These are phyloP conservation scores for Curvularia verruculosa DNA, from an alignment of 2,329 filamentous ascomycete genomes.

Conservation along the genomic window DNA sequence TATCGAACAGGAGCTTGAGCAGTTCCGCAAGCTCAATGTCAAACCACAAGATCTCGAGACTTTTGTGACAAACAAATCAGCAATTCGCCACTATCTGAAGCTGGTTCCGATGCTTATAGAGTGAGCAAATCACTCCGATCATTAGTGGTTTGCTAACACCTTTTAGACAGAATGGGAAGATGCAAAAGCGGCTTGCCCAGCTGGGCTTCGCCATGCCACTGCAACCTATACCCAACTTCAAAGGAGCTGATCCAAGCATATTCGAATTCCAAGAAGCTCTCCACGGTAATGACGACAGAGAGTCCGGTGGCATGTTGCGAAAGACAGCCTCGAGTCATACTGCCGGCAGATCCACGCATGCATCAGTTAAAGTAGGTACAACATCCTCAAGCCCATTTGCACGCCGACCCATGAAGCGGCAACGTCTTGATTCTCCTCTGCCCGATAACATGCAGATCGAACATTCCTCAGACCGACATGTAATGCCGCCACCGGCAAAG, in stretches of 20 bases:
- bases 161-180: slow-evolving; percentile 37
- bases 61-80: slow-evolving; percentile 30
- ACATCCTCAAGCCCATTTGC: slow-evolving; percentile 17
- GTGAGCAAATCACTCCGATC: slow-evolving; percentile 19
- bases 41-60: slow-evolving; percentile 28
- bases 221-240: slow-evolving; percentile 36
- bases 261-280: slow-evolving; percentile 20
- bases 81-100: slow-evolving; percentile 37
- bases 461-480: slow-evolving; percentile 34
- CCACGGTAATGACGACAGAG: neutral
- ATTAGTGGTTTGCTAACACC: slow-evolving; percentile 17
- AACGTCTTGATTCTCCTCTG: slow-evolving; percentile 40
- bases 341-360: slow-evolving; percentile 28
- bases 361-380: slow-evolving; percentile 13
- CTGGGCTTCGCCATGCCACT: slow-evolving; percentile 38
- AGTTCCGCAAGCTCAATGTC: slow-evolving; percentile 22
- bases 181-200: slow-evolving; percentile 36
- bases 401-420: slow-evolving; percentile 38
- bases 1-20: slow-evolving; percentile 28
- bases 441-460: slow-evolving; percentile 25
- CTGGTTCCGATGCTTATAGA: slow-evolving; percentile 36
- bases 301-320: slow-evolving; percentile 8
- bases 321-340: slow-evolving; percentile 36
- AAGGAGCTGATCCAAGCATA: slow-evolving; percentile 8
- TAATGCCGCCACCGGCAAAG: slow-evolving; percentile 50